Base-by-base conservation (phyloP, 1,139 yeast genomes). In the Groenewaldozyma auringiensis region DNA sequence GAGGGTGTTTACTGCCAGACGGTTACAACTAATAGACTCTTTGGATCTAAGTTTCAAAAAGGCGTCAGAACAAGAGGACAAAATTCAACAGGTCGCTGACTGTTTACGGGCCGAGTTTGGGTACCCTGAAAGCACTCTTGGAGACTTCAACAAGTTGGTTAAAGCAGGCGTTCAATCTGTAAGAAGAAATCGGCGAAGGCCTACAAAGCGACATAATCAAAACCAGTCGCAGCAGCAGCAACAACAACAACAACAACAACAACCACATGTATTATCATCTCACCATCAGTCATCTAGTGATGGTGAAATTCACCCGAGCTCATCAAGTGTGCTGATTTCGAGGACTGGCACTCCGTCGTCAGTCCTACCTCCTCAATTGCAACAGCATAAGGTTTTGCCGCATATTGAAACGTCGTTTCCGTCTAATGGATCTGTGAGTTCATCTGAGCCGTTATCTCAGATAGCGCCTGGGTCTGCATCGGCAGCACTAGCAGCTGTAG, bases 31-130 rank as follows among this genome's bases (percentile, higher is more conserved):
- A 47, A 92, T 92, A 37, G 96, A 89, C 62, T 76, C 83, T 18
- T 71, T 87, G 55, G 83, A 81, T 45, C 69, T 92, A 47, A 79
- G 89, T 53, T 74, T 81, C 25, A 78, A 79, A 51, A 89, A 88
- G 67, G 97, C 97, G 1, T 79, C 89, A 47, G 97, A 92, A 62
- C 97, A 92, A 63, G 96, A 89, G 55, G 78, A 74, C 29, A 82
- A 83, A 54, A 87, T 92, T 42, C 71, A 73, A 44, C 73, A 76
- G 44, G 94, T 94, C 33, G 95, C 97, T 0, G 77, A 78, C 47
- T 74, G 80, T 4, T 68, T 92, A 44, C 69, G 95, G 54, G 67
- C 70, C 2, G 97, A 92, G 66, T 92, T 86, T 58, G 77, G 79
- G 14, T 89, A 81, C 60, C 76, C 81, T 1, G 66, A 65, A 6